phyloP scores from a whole-genome alignment of 2,329 filamentous ascomycete genomes.

The Coleophoma cylindrospora region DNA sequence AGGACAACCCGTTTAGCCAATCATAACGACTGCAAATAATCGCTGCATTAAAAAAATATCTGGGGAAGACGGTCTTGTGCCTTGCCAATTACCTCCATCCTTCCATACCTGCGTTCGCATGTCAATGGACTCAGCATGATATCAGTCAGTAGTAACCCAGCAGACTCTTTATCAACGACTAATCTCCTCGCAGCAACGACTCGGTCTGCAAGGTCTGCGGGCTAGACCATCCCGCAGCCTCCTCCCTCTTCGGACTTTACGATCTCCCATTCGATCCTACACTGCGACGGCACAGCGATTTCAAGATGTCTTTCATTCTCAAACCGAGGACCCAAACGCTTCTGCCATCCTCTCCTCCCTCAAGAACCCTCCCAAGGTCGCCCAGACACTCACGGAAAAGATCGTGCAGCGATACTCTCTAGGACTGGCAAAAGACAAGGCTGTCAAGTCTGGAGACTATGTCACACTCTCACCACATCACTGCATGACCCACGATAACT shows the following conservation, averaged over 20 bases:
- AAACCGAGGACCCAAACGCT: conserved; percentile 48
- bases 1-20: too few species aligned
- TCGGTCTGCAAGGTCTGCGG: conserved; percentile 23
- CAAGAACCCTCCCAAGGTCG: conserved; percentile 26
- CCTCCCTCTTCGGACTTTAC: conserved; percentile 14
- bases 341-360: conserved; percentile 50
- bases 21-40: too few species aligned
- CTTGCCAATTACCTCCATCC: too few species aligned
- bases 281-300: conserved; percentile 25
- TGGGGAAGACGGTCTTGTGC: too few species aligned
- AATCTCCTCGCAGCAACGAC: conserved; percentile 12
- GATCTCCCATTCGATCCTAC: conserved; percentile 17
- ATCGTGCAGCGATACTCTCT: conserved; percentile 80
- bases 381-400: conserved; percentile 88
- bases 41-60: too few species aligned
- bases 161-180: background rate
- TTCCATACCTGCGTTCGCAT: background rate
- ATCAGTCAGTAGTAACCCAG: conserved; percentile 11
- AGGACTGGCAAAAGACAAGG: conserved; percentile 70
- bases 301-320: conserved; percentile 57
- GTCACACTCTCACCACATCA: conserved; percentile 66
- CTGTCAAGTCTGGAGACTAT: conserved; percentile 77
- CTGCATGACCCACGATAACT: conserved; percentile 87
- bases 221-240: conserved; percentile 19
- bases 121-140: conserved; percentile 21